Evolutionary conservation across 2,329 filamentous ascomycete species (phyloP).

Genomic region (Cladosporium sp.): DNA sequence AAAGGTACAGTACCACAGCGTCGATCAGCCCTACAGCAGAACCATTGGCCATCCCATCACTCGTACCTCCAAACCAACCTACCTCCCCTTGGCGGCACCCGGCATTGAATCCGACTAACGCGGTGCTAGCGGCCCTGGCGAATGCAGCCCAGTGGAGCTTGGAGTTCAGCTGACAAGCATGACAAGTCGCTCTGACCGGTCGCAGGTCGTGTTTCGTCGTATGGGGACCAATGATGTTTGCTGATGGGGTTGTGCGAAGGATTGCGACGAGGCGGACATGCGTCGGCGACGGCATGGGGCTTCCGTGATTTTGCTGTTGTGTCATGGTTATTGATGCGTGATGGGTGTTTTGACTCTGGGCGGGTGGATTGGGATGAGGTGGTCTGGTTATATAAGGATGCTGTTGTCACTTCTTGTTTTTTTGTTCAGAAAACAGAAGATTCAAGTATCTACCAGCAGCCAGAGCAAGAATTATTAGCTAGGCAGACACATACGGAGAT

Average conservation of each 20-base stretch:
- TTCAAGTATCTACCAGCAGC: too few relatives aligned
- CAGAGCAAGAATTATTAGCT: too few relatives aligned
- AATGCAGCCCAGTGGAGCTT: slow-evolving; percentile 10
- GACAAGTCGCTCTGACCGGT: slow-evolving; percentile 6
- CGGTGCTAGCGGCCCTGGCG: too few relatives aligned
- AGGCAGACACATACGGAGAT: too few relatives aligned
- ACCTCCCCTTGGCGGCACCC: slow-evolving; percentile 8
- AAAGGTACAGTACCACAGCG: neutral
- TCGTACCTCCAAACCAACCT: slow-evolving; percentile 2
- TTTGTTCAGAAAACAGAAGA: too few relatives aligned
- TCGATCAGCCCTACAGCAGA: slow-evolving; percentile 7
- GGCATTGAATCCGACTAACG: slow-evolving; percentile 7
- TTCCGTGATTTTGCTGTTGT: too few relatives aligned
- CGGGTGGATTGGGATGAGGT: too few relatives aligned
- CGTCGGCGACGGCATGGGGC: slow-evolving; percentile 10
- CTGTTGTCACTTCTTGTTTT: too few relatives aligned
- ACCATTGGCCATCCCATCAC: neutral
- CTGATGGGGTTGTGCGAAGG: neutral
- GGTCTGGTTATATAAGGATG: too few relatives aligned
- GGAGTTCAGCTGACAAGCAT: slow-evolving; percentile 9
- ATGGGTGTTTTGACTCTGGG: too few relatives aligned
- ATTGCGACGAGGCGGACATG: slow-evolving; percentile 9
- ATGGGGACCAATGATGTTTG: neutral
- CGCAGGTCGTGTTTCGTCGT: slow-evolving; percentile 1
- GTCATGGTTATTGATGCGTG: too few relatives aligned